phyloP scores from a whole-genome alignment of 164 flowering plant species.

The Macadamia tetraphylla region DNA sequence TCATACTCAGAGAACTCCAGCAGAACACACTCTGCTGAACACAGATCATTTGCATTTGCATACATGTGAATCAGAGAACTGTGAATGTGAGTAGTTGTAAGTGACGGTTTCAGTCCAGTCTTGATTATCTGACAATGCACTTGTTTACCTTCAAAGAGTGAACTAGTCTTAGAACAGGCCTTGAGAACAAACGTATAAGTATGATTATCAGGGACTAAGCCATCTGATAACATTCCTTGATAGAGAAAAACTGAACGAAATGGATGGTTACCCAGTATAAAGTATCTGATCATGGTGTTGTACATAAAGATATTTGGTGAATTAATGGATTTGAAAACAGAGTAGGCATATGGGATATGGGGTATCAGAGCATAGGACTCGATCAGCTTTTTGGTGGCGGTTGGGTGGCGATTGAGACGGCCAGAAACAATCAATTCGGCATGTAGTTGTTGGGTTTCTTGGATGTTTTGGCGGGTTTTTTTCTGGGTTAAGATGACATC shows the following conservation, averaged over 20 bases:
- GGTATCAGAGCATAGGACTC: slow-evolving; percentile 21
- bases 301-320: slow-evolving; percentile 29
- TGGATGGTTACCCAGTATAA: slow-evolving; percentile 11
- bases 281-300: slow-evolving; percentile 36
- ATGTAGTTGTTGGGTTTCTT: slow-evolving; percentile 32
- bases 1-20: slow-evolving; percentile 2
- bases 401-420: slow-evolving; percentile 11
- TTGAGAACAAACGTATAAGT: slow-evolving; percentile 33
- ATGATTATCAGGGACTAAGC: slow-evolving; percentile 26
- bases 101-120: slow-evolving; percentile 12
- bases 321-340: slow-evolving; percentile 16
- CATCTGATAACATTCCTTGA: slow-evolving; percentile 13
- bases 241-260: slow-evolving; percentile 21
- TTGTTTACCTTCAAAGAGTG: slow-evolving; percentile 29
- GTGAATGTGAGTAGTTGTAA: slow-evolving; percentile 14
- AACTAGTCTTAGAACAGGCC: slow-evolving; percentile 26
- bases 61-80: slow-evolving; percentile 37
- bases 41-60: slow-evolving; percentile 13
- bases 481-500: slow-evolving; percentile 8
- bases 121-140: slow-evolving; percentile 27
- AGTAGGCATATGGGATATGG: slow-evolving; percentile 16
- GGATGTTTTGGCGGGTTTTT: slow-evolving; percentile 10
- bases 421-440: slow-evolving; percentile 31
- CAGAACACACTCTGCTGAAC: slow-evolving; percentile 20
- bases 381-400: slow-evolving; percentile 21